Evolutionary conservation across 2,329 filamentous ascomycete genomes (phyloP).

Genomic region (Aspergillus sergii): DNA sequence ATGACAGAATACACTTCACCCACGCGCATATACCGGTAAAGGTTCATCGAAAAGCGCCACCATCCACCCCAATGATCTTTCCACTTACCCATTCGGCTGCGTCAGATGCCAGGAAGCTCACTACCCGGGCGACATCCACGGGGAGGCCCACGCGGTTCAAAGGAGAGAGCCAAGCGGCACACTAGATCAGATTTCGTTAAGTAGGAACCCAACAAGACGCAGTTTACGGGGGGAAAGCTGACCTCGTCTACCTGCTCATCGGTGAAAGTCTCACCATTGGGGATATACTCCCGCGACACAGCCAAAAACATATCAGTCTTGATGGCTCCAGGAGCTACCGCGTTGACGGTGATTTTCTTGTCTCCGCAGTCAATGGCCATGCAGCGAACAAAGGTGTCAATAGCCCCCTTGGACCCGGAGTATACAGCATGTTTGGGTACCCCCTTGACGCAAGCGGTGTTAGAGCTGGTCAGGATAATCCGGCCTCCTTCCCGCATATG

Average conservation of each 20-base stretch:
- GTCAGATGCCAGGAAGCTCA: slow-evolving; percentile 10
- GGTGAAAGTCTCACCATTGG: slow-evolving; percentile 9
- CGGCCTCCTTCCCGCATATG: slow-evolving; percentile 70
- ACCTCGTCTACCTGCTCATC: slow-evolving; percentile 9
- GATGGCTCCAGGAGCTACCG: slow-evolving; percentile 67
- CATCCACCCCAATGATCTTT: not conserved
- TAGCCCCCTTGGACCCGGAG: slow-evolving; percentile 73
- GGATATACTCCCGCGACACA: slow-evolving; percentile 12
- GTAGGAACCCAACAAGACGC: too few species aligned
- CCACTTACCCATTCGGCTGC: slow-evolving; percentile 15
- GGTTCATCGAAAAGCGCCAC: not conserved
- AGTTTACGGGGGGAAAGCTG: not conserved
- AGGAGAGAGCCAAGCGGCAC: slow-evolving; percentile 8
- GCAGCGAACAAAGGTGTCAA: slow-evolving; percentile 75
- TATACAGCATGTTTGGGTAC: slow-evolving; percentile 74
- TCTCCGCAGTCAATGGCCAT: slow-evolving; percentile 72
- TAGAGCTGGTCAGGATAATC: slow-evolving; percentile 74
- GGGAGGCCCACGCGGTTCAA: slow-evolving; percentile 8
- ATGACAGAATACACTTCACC: too few species aligned
- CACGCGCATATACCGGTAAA: too few species aligned
- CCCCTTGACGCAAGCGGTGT: slow-evolving; percentile 63
- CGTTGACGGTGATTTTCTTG: slow-evolving; percentile 69
- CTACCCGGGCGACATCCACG: slow-evolving; percentile 13
- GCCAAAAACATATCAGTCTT: slow-evolving; percentile 69
- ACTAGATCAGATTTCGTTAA: not conserved